Evolutionary conservation across 257 asterid genomes (phyloP).

Genomic region (Solanum infundibuliforme): DNA sequence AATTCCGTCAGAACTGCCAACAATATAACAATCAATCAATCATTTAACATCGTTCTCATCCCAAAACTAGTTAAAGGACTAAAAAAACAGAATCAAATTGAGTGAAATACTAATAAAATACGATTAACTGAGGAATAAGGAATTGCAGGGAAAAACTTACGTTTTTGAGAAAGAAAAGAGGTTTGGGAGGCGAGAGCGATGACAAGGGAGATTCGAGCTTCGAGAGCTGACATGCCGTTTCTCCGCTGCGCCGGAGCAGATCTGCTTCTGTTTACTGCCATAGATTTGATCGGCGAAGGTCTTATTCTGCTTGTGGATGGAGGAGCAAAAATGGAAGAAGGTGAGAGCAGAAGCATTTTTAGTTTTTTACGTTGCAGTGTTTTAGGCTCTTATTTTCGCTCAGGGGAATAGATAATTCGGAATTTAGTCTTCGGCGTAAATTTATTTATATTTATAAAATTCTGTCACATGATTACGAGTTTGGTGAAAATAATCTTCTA

Average conservation of each 20-base stretch:
- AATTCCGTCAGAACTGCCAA: conserved; percentile 50
- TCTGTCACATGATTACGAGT: rapidly evolving
- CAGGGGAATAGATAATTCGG: not conserved
- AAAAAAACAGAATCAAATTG: not conserved
- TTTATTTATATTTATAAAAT: too few relatives aligned
- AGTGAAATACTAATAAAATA: not conserved
- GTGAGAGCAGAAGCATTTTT: not conserved
- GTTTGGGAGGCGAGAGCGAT: conserved; percentile 71
- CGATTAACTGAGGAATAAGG: not conserved
- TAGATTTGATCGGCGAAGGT: conserved; percentile 7
- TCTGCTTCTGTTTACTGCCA: conserved; percentile 20
- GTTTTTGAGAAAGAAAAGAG: conserved; percentile 51
- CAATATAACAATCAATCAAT: not conserved
- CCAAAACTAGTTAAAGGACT: not conserved
- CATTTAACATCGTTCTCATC: not conserved
- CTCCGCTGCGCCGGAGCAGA: conserved; percentile 1
- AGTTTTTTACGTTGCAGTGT: not conserved
- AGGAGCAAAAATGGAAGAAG: not conserved
- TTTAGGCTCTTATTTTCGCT: too few relatives aligned
- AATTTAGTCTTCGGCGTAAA: not conserved
- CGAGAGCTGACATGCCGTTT: conserved; percentile 24
- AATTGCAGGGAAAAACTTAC: conserved; percentile 19
- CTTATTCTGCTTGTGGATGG: not conserved
- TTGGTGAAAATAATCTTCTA: not conserved
- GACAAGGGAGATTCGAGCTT: conserved; percentile 62